These are phyloP conservation scores for Allomyces arbusculus DNA, from an alignment of 192 early-diverging fungal species.

Conservation along the genomic window DNA sequence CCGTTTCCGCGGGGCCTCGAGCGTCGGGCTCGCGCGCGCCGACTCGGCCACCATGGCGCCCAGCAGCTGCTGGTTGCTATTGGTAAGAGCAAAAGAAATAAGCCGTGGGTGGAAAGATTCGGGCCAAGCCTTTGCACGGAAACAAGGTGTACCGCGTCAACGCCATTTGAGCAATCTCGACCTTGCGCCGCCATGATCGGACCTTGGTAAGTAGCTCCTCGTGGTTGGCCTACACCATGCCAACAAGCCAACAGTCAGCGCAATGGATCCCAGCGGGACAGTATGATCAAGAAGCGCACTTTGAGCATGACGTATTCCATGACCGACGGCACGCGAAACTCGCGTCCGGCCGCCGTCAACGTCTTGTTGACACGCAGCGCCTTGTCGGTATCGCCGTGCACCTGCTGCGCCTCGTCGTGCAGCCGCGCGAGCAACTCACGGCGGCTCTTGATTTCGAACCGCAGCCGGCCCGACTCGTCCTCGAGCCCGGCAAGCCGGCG, in stretches of 20 bases:
- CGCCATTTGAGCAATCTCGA: conserved; percentile 29
- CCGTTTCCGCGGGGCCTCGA: too few species aligned
- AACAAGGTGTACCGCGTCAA: background rate
- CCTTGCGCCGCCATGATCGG: conserved; percentile 31
- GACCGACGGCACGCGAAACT: conserved; percentile 29
- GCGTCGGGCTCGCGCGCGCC: too few species aligned
- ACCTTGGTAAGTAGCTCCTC: conserved; percentile 26
- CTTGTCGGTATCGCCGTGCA: conserved; percentile 17
- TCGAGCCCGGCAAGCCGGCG: conserved; percentile 24
- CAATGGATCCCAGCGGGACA: too few species aligned
- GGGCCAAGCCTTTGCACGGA: too few species aligned
- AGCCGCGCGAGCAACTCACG: conserved; percentile 25
- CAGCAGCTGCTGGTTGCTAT: too few species aligned
- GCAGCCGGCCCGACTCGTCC: conserved; percentile 17
- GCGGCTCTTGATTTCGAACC: conserved; percentile 20
- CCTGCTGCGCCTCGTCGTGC: conserved; percentile 15
- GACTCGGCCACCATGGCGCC: too few species aligned
- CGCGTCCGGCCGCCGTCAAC: conserved; percentile 19
- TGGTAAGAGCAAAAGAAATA: too few species aligned
- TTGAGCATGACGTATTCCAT: conserved; percentile 2
- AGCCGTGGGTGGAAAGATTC: too few species aligned
- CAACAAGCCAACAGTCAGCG: too few species aligned
- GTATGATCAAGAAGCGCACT: background rate
- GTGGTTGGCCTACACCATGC: conserved; percentile 19
- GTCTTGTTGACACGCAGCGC: conserved; percentile 12